Evolutionary conservation across 2,329 filamentous ascomycete species (phyloP).

Genomic region (Diplodia intermedia): DNA sequence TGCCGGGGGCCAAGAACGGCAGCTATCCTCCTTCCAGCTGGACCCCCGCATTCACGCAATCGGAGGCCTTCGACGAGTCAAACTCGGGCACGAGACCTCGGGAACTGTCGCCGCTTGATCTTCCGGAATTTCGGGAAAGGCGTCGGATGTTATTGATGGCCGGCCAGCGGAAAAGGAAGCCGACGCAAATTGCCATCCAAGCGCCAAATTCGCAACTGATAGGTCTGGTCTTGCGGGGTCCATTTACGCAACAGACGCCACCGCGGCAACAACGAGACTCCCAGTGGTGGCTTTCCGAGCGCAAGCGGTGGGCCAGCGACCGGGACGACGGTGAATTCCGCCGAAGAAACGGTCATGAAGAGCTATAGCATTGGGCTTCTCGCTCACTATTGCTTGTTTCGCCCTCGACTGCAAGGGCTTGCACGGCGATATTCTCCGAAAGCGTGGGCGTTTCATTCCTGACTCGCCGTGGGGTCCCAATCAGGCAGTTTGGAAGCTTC

Average conservation of each 20-base stretch:
- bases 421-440: slow-evolving; percentile 1
- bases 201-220: not conserved
- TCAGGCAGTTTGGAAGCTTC: slow-evolving; percentile 4
- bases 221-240: slow-evolving; percentile 1
- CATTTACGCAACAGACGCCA: slow-evolving; percentile 15
- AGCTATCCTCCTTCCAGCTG: not conserved
- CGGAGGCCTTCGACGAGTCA: not conserved
- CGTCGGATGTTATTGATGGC: not conserved
- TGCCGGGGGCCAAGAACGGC: not conserved
- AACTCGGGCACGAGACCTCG: not conserved
- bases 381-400: not conserved
- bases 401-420: slow-evolving; percentile 1
- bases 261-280: not conserved
- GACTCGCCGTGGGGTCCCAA: not conserved
- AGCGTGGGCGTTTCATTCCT: not conserved
- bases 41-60: not conserved
- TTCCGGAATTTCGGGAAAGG: not conserved
- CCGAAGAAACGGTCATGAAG: not conserved
- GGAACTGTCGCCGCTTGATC: not conserved
- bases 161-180: not conserved
- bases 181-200: not conserved
- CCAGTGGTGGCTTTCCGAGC: slow-evolving; percentile 17
- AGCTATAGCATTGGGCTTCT: not conserved
- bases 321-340: slow-evolving; percentile 9
- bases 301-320: slow-evolving; percentile 9